These are phyloP conservation scores for Silene coronaria DNA, from an alignment of 179 eudicot genomes.

Conservation along the genomic window DNA sequence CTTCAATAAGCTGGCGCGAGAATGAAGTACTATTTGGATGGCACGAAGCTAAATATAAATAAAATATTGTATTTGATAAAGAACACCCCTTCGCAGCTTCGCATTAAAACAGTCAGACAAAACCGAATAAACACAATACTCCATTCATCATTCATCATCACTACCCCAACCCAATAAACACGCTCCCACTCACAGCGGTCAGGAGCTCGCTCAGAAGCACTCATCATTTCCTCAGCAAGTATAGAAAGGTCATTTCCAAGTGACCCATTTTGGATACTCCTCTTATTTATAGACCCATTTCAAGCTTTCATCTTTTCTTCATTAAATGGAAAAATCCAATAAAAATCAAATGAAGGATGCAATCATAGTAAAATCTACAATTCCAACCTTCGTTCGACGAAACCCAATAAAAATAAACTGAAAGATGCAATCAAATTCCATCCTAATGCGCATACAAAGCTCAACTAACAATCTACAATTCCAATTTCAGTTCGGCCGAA, in stretches of 20 bases:
- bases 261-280: too few species aligned
- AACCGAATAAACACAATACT: too few species aligned
- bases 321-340: not conserved
- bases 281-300: not conserved
- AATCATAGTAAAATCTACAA: too few species aligned
- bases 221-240: too few species aligned
- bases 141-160: not conserved
- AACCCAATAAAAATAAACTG: too few species aligned
- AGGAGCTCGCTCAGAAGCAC: too few species aligned
- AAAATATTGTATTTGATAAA: not conserved
- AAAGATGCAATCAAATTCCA: not conserved
- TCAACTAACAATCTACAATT: not conserved
- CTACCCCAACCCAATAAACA: not conserved
- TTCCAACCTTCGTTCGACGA: too few species aligned
- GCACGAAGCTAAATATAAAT: not conserved
- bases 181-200: too few species aligned
- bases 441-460: not conserved
- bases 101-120: too few species aligned
- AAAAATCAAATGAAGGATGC: too few species aligned
- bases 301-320: not conserved
- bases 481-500: not conserved
- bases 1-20: not conserved
- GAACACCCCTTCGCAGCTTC: not conserved
- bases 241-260: too few species aligned
- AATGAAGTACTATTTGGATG: not conserved